Conservation (phyloP, 169 alveolate genomes). For the Cystoisospora suis region DNA sequence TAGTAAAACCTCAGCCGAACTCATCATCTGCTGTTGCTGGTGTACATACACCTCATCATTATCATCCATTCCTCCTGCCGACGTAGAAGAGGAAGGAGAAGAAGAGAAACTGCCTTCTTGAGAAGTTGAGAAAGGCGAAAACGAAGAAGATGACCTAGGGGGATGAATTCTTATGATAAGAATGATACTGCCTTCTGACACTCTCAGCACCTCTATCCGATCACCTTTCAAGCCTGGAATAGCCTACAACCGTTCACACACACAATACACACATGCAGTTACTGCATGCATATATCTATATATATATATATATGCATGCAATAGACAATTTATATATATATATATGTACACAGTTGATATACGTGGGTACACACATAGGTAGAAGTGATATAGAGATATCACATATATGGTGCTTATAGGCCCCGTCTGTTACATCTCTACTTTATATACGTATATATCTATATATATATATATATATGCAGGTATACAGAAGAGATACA, state of each 20-base stretch:
- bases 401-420: neutral
- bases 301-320: neutral
- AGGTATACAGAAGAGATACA: neutral
- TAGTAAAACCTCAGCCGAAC: constrained; percentile 61
- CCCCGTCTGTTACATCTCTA: neutral
- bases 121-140: neutral
- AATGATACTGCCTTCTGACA: neutral
- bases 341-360: neutral
- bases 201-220: constrained; percentile 2
- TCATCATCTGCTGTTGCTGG: constrained; percentile 44
- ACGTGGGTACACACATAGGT: neutral
- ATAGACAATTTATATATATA: neutral
- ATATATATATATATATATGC: neutral
- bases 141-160: neutral
- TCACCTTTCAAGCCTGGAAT: neutral
- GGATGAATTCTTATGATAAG: neutral
- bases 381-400: neutral
- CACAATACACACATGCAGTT: neutral
- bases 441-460: neutral
- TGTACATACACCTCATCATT: neutral
- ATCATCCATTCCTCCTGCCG: constrained; percentile 26
- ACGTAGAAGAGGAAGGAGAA: neutral
- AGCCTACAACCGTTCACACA: neutral
- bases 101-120: constrained; percentile 23
- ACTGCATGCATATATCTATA: neutral